Evolutionary conservation across 108 stramenopile species (phyloP), one percentile per base, ranked within the genome.

Genomic region (Asterionellopsis glacialis): DNA sequence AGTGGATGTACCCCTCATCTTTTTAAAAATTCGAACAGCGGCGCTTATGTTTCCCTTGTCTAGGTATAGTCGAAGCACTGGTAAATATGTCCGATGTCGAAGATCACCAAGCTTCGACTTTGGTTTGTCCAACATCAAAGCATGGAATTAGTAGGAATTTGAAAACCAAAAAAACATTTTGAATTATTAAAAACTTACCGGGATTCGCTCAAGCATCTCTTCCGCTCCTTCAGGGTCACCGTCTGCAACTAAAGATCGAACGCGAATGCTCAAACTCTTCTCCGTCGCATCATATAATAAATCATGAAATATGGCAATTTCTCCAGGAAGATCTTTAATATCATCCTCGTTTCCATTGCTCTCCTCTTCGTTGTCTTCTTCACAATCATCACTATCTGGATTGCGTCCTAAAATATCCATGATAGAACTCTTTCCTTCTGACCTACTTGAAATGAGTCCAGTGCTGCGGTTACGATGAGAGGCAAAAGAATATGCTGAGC

Each of bases 301-400:
- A 67, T 94, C 92, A 61, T 94, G 92, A 53, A 72, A 80, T 24
- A 69, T 65, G 0, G 92, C 92, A 49, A 89, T 77, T 63, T 94
- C 85, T 0, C 70, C 67, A 12, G 84, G 57, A 15, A 82, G 43
- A 27, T 16, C 50, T 13, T 28, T 15, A 27, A 7, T 24, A 50
- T 43, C 53, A 4, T 50, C 51, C 16, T 44, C 43, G 33, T 21
- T 42, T 13, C 22, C 10, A 27, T 11, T 24, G 39, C 43, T 45
- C 1, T 50, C 51, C 21, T 44, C 51, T 13, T 41, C 54, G 15
- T 1, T 42, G 0, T 42, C 51, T 26, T 52, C 55, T 40, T 45
- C 22, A 9, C n/a, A n/a, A n/a, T 44, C 26, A 13, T 23, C 19
- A 9, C 5, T 48, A 27, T 45, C 53, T 18, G 51, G 45, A 10